Evolutionary conservation across 2,329 filamentous ascomycete genomes (phyloP), one percentile per base, ranked within the genome.

Genomic region (Phaeosphaeriaceae sp.): DNA sequence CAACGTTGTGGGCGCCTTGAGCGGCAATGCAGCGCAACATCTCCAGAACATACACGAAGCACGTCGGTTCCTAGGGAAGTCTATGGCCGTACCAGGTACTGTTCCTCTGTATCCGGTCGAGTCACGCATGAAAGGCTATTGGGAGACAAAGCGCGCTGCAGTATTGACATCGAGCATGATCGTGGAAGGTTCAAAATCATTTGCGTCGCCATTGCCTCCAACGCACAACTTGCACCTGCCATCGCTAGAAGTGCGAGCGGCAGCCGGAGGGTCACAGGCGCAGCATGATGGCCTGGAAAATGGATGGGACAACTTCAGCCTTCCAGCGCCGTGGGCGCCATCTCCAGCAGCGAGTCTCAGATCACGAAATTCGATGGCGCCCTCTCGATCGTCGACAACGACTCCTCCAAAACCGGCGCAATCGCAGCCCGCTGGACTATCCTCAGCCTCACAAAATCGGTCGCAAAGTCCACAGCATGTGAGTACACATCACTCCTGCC

Each of bases 21-120:
- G 31, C 2, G 68, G 66, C 1, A 55, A 57, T 2, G 56, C 64
- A 7, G 47, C 27, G 5, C 41, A 54, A 1, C 67, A 70, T 22
- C 42, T 69, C 20, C 24, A 53, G 13, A 54, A 51, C 0, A 63
- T 70, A 3, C 63, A 59, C 44, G 61, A 65, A 15, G 44, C 63
- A 20, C 61, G 60, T 17, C 22, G 21, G 1, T 10, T 69, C 5
- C 31, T 71, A 11, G 57, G 58, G 19, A 56, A 57, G 41, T 33
- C 60, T 0, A 25, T 62, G 13, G 62, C 64, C 0, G 61, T 62
- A 11, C 46, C 59, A 49, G 64, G 60, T 11, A 40, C 47, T 7
- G 46, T 65, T 7, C 68, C 66, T 6, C 2, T 57, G 4, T 68
- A 70, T 50, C 57, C 67, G 2, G 47, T 58, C 1, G 31, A 64